Percentiles rank a stretch among this genome's conserved stretches.
These are phyloP conservation scores for Panicum virgatum DNA, from an alignment of 202 grass and related monocot genomes.

Conservation along the genomic window DNA sequence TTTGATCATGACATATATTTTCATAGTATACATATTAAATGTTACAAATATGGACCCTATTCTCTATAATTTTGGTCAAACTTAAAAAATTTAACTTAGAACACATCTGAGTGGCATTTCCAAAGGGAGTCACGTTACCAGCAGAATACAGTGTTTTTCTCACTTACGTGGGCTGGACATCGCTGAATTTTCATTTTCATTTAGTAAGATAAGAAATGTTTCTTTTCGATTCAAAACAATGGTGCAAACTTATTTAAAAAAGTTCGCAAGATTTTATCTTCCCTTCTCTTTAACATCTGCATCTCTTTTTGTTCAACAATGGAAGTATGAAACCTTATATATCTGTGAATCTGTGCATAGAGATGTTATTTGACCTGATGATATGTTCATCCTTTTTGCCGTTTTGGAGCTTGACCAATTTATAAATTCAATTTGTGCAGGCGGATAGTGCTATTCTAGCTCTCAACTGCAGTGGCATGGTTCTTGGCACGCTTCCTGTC, in stretches of 20 bases:
- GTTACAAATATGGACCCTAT: too few relatives aligned
- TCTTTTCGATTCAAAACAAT: background rate
- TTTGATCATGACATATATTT: too few relatives aligned
- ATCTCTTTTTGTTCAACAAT: background rate
- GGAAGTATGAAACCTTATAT: background rate
- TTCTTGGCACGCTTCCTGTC: constrained; percentile 79
- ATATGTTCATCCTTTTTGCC: background rate
- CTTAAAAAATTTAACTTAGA: too few relatives aligned
- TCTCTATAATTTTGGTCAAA: too few relatives aligned
- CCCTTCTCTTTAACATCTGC: background rate
- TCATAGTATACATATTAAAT: too few relatives aligned
- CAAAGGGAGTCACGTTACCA: background rate
- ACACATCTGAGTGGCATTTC: background rate
- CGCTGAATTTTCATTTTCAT: background rate
- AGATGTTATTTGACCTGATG: background rate
- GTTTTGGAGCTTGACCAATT: background rate
- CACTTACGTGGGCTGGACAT: background rate
- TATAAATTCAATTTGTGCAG: constrained; percentile 39
- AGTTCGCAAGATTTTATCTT: background rate
- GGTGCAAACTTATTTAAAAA: background rate
- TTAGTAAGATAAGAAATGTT: background rate
- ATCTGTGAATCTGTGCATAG: background rate
- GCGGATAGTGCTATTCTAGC: constrained; percentile 90
- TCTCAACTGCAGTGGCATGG: constrained; percentile 79
- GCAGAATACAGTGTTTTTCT: background rate